Evolutionary conservation across 805 yeast species (phyloP), one percentile per base, ranked within the genome.

Genomic region (Candida corydali): DNA sequence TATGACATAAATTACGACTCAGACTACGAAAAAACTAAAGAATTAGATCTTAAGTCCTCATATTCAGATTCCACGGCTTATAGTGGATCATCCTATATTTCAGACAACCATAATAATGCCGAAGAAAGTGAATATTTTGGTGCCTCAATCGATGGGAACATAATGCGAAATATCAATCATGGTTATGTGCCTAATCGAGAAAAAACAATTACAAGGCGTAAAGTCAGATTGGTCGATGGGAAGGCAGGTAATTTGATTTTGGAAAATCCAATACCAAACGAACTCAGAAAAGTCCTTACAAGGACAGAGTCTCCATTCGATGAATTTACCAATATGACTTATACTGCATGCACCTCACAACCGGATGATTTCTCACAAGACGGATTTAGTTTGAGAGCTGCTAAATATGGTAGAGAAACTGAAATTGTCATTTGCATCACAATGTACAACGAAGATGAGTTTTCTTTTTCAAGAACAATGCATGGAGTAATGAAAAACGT

Each of bases 391-490:
- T 65, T 93, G 34, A 75, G 98, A 49, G 84, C 95, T 7, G 82
- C 86, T 5, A 91, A 86, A 45, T 75, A 79, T 55, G 86, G 85
- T 46, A 78, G 98, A 55, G 96, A 88, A 51, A 91, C 93, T 19
- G 98, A 94, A 62, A 66, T 93, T 26, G 88, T 85, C 30, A 76
- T 93, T 35, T 89, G 98, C 62, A 78, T 93, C 47, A 93, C 98
- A 22, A 91, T 93, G 98, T 93, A 91, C 65, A 93, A 93, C 53
- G 99, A 93, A 63, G 95, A 86, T 59, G 96, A 89, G 57, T 70
- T 72, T 37, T 76, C 94, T 3, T 78, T 93, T 57, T 86, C 97
- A 1, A 78, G 98, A 63, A 94, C 98, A 0, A 70, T 93, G 75
- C 95, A 94, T 58, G 86, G 95, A 0, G 91, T 93, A 11, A 86